phyloP scores from a whole-genome alignment of 768 basidiomycete species.

The Leccinum fibrillosum region DNA sequence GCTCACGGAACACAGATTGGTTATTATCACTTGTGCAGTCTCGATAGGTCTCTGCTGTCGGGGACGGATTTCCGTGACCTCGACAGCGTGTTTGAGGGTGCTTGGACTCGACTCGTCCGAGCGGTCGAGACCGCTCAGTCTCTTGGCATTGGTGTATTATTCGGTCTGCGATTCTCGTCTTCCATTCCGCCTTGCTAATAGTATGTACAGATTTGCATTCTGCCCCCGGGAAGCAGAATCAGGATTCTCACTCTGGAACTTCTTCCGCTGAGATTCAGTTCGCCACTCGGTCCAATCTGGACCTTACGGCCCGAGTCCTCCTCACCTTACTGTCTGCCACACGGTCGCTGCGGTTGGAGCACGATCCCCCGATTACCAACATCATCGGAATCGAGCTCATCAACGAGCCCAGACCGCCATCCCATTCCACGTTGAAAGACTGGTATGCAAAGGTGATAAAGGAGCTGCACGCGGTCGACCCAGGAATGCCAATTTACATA shows the following conservation, averaged over 20 bases:
- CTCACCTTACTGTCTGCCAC: constrained; percentile 36
- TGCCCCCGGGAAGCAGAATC: constrained; percentile 74
- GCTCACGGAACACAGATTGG: constrained; percentile 49
- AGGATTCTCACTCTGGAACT: constrained; percentile 63
- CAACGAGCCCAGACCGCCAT: constrained; percentile 55
- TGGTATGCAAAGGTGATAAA: constrained; percentile 65
- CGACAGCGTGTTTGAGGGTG: constrained; percentile 51
- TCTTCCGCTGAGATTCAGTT: constrained; percentile 47
- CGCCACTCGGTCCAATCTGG: constrained; percentile 44
- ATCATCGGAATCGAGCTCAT: constrained; percentile 56
- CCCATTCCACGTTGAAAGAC: constrained; percentile 46
- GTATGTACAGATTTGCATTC: constrained; percentile 60
- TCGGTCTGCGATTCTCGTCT: constrained; percentile 42
- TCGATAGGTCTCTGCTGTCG: constrained; percentile 52
- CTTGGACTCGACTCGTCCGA: constrained; percentile 60
- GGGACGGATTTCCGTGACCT: constrained; percentile 64
- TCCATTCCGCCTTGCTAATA: constrained; percentile 16
- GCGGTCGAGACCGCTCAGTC: constrained; percentile 57
- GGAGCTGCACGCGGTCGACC: constrained; percentile 48
- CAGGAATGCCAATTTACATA: constrained; percentile 65
- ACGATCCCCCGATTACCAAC: constrained; percentile 39
- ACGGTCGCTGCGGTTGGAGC: constrained; percentile 48
- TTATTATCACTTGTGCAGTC: constrained; percentile 65
- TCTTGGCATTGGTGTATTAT: constrained; percentile 67
- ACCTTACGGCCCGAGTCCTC: constrained; percentile 48